phyloP scores from a whole-genome alignment of 2,329 filamentous ascomycete genomes.

The Stromatinia cepivora region DNA sequence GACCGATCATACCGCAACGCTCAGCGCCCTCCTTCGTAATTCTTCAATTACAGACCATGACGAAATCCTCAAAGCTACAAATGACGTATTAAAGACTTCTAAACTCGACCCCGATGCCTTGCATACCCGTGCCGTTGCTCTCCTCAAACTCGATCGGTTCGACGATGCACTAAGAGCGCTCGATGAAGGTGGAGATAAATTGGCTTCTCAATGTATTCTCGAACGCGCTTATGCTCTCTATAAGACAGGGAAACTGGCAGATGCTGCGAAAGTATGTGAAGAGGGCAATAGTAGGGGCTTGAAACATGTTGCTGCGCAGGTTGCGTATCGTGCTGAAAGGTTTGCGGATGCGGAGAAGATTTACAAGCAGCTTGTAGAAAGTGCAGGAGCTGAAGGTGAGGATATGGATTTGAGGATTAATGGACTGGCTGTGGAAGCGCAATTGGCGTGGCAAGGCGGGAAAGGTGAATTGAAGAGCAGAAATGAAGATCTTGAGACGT shows the following conservation, averaged over 20 bases:
- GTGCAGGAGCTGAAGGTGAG: slow-evolving; percentile 55
- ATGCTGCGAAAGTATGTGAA: slow-evolving; percentile 50
- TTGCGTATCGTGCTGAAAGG: slow-evolving; percentile 72
- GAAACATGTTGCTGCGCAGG: slow-evolving; percentile 60
- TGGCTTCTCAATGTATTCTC: slow-evolving; percentile 62
- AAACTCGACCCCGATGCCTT: slow-evolving; percentile 60
- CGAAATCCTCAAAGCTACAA: slow-evolving; percentile 66
- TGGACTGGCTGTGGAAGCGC: slow-evolving; percentile 67
- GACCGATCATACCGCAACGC: slow-evolving; percentile 37
- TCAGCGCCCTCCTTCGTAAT: slow-evolving; percentile 48
- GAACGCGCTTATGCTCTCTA: slow-evolving; percentile 84
- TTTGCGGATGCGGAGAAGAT: slow-evolving; percentile 66
- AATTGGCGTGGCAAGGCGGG: slow-evolving; percentile 67
- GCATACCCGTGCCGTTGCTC: slow-evolving; percentile 69
- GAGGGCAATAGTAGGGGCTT: slow-evolving; percentile 34
- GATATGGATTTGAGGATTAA: slow-evolving; percentile 78
- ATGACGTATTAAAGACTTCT: slow-evolving; percentile 60
- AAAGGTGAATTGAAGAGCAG: slow-evolving; percentile 36
- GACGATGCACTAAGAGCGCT: slow-evolving; percentile 72
- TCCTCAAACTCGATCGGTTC: slow-evolving; percentile 80
- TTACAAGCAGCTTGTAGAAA: slow-evolving; percentile 59
- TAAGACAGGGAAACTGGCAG: slow-evolving; percentile 68
- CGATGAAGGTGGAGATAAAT: slow-evolving; percentile 59
- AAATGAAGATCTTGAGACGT: slow-evolving; percentile 66
- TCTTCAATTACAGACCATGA: slow-evolving; percentile 68